Percentiles rank a stretch among this genome's conserved stretches.
Evolutionary conservation across 2,329 filamentous ascomycete species (phyloP).

Genomic region (Diaporthe caulivora): DNA sequence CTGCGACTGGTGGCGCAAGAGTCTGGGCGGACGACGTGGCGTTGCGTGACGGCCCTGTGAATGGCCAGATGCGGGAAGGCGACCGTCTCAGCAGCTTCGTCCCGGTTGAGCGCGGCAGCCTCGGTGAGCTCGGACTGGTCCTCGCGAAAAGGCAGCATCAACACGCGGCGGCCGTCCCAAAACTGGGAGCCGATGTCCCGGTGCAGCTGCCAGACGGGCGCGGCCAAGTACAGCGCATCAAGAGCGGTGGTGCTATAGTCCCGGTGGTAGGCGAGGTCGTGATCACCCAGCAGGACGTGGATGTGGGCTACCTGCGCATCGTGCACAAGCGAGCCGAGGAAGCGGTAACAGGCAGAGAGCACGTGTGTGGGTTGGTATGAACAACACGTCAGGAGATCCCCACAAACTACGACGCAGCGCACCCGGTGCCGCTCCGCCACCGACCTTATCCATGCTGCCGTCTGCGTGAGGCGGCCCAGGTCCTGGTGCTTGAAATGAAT

Average conservation of each 20-base stretch:
- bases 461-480: not conserved
- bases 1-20: not conserved
- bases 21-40: not conserved
- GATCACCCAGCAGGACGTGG: not conserved
- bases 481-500: not conserved
- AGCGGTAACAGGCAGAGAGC: not conserved
- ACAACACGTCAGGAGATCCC: not conserved
- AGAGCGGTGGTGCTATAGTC: not conserved
- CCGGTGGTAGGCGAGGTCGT: not conserved
- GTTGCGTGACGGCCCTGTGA: not conserved
- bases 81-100: not conserved
- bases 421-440: not conserved
- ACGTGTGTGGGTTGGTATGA: not conserved
- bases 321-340: not conserved
- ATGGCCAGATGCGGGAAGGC: not conserved
- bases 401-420: not conserved
- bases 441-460: not conserved
- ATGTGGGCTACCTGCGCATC: not conserved
- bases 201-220: not conserved
- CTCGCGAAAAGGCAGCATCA: not conserved
- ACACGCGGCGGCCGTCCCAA: not conserved
- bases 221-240: not conserved
- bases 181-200: not conserved
- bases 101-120: not conserved
- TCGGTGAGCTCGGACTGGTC: not conserved